Base-by-base conservation (phyloP, 2,329 filamentous ascomycete species). In the Phyllosticta citrichinensis region DNA sequence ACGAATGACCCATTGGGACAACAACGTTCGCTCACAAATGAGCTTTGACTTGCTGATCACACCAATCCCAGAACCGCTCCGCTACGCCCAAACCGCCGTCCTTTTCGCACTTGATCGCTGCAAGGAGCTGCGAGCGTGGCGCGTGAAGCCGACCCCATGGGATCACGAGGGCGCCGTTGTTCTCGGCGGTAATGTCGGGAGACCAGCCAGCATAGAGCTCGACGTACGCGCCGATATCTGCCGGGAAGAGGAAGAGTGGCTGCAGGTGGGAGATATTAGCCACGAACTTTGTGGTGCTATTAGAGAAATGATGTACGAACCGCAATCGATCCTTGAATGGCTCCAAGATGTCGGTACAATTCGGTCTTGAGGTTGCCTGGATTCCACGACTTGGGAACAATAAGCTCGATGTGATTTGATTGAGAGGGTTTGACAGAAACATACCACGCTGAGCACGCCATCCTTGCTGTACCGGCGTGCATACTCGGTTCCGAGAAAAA, bases 111-210 rank as follows among this genome's bases (percentile, higher is more conserved):
- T 70, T 73, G 2, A 68, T 68, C 9, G 65, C 71, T 17, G 67
- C 58, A 10, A 67, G 63, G 6, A 77, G 24, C 62, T 76, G 75
- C 27, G 63, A 62, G 19, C 72, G 66, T n/a, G 74, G 69, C 25
- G 52, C 54, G 66, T 51, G 73, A 68, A 63, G 65, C 20, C 73
- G 65, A 19, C 79, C 79, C 79, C 79, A 82, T 2, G 79, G 79
- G 57, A 77, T 69, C 51, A 81, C 63, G 54, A 71, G 72, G 3
- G 74, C 74, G 0, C 59, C 59, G 50, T 55, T 57, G 10, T 61
- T 53, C 57, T 74, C 72, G 11, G 55, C 12, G 14, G 12, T 35
- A 12, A 62, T 52, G 2, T 60, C 57, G 17, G 56, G 53, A 22
- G 56, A 60, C 61, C 61, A 62, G 20, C 61, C 61, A 10, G 61